Evolutionary conservation across 495 filamentous ascomycete genomes (phyloP).

Genomic region (Aspergillus carlsbadensis): DNA sequence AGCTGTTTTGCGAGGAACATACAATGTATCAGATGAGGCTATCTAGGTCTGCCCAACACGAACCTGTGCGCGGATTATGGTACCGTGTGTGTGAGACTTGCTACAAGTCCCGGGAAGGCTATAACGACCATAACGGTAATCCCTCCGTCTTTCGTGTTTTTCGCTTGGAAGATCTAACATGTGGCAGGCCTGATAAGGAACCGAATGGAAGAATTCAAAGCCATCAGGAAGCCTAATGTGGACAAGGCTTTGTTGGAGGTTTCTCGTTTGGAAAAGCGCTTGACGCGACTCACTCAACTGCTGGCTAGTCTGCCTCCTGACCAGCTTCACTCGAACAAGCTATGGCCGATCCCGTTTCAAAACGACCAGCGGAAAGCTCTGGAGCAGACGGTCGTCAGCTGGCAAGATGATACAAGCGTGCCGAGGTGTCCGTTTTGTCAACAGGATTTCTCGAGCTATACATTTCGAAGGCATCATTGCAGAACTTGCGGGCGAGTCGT

Average conservation of each 20-base stretch:
- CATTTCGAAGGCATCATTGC: slow-evolving; percentile 91
- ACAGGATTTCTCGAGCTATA: slow-evolving; percentile 88
- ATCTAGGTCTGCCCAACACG: slow-evolving; percentile 83
- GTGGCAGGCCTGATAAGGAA: slow-evolving; percentile 57
- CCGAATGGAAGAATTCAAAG: slow-evolving; percentile 66
- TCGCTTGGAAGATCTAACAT: slow-evolving; percentile 15
- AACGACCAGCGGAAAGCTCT: slow-evolving; percentile 69
- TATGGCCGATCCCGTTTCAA: slow-evolving; percentile 60
- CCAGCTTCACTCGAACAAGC: slow-evolving; percentile 47
- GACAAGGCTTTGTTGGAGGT: slow-evolving; percentile 84
- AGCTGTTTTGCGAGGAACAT: slow-evolving; percentile 94
- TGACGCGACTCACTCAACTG: slow-evolving; percentile 86
- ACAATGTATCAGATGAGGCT: slow-evolving; percentile 99
- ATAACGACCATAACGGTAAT: slow-evolving; percentile 80
- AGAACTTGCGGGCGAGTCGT: slow-evolving; percentile 90
- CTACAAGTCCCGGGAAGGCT: slow-evolving; percentile 93
- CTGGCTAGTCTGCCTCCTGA: slow-evolving; percentile 69
- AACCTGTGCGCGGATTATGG: slow-evolving; percentile 91
- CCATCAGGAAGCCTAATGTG: slow-evolving; percentile 69
- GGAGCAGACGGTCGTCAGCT: slow-evolving; percentile 89
- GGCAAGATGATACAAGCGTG: slow-evolving; percentile 89
- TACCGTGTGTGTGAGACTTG: slow-evolving; percentile 96
- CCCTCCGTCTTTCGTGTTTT: background rate
- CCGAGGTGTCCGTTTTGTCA: slow-evolving; percentile 86
- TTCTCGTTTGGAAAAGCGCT: slow-evolving; percentile 82